Percentiles rank a stretch among this genome's conserved stretches.
phyloP scores from a whole-genome alignment of 345 rosid genomes.

The Rubroshorea leprosula region DNA sequence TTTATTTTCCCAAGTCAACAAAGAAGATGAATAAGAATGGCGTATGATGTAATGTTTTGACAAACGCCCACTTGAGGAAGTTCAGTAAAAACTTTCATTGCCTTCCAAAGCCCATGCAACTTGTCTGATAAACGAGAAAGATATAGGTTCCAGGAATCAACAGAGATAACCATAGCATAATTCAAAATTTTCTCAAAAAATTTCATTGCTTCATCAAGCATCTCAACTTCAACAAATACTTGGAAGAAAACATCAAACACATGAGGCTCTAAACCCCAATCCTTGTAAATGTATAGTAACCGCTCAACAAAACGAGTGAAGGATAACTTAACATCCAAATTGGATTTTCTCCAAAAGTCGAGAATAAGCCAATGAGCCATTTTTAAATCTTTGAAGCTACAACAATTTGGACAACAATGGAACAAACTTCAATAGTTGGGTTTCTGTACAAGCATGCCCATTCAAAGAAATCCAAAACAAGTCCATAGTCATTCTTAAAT shows the following conservation, averaged over 20 bases:
- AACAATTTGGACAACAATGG: too few relatives aligned
- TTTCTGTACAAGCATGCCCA: slow-evolving; percentile 69
- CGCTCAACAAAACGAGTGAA: slow-evolving; percentile 49
- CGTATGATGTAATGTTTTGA: slow-evolving; percentile 73
- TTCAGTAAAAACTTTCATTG: slow-evolving; percentile 42
- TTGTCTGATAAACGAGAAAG: too few relatives aligned
- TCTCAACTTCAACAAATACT: slow-evolving; percentile 65
- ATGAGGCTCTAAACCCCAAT: slow-evolving; percentile 81
- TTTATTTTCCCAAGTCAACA: slow-evolving; percentile 47
- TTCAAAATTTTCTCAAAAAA: slow-evolving; percentile 73
- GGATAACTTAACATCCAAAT: slow-evolving; percentile 40
- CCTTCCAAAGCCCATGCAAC: slow-evolving; percentile 25
- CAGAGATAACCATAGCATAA: slow-evolving; percentile 70
- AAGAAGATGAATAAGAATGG: too few relatives aligned
- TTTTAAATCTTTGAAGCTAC: too few relatives aligned
- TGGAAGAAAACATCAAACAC: slow-evolving; percentile 81
- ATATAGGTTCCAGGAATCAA: slow-evolving; percentile 75
- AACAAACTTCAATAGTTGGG: slow-evolving; percentile 63
- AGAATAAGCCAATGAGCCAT: too few relatives aligned
- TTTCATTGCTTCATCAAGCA: too few relatives aligned
- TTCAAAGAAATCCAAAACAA: slow-evolving; percentile 74
- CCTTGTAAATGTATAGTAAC: slow-evolving; percentile 74
- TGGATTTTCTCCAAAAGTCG: slow-evolving; percentile 60
- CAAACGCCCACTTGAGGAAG: slow-evolving; percentile 53
- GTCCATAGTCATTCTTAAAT: slow-evolving; percentile 56